Base-by-base conservation (phyloP, 148 eudicot genomes). In the Camellia granthamiana region DNA sequence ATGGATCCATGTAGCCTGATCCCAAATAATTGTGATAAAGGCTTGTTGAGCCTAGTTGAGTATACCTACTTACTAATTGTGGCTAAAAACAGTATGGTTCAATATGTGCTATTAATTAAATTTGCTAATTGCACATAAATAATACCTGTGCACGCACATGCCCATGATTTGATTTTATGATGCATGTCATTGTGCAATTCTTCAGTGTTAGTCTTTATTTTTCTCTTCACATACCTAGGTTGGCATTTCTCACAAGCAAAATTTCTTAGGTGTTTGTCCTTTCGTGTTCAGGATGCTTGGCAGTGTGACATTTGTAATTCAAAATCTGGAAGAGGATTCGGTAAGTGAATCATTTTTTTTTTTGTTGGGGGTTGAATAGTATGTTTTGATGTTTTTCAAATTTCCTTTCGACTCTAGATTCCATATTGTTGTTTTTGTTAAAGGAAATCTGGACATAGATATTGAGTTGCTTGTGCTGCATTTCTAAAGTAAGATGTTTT, bases 261-360 rank as follows among this genome's bases (percentile, higher is more conserved):
- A 51, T 78, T 43, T 65, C 60, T 65, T 84, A 6, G 49, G 23
- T 60, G 19, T 70, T 80, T 70, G 73, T 69, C 69, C 49, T 64
- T 67, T 21, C 82, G 62, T 75, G 42, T 55, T 59, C 84, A 96
- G 99, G 98, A 93, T 89, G 94, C 95, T 83, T 96, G 99, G 99
- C 97, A 93, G 77, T 96, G 98, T 88, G 98, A 96, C 73, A 86
- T 96, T 81, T 96, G 99, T 88, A 92, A 93, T 77, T 92, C 99
- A 79, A 92, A 92, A 84, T 93, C 99, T 73, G 98, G 99, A 84
- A 87, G 93, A 76, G 99, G 99, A 62, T 96, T 93, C 74, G 99
- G 99, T 96, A 84, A 82, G 98, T 82, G 70, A 63, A 82, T 58
- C 74, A 42, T 16, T 59, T 69, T 14, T 54, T 43, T 51, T 15